These are phyloP conservation scores for Talaromyces thailandensis DNA, from an alignment of 495 filamentous ascomycete species.

Conservation along the genomic window DNA sequence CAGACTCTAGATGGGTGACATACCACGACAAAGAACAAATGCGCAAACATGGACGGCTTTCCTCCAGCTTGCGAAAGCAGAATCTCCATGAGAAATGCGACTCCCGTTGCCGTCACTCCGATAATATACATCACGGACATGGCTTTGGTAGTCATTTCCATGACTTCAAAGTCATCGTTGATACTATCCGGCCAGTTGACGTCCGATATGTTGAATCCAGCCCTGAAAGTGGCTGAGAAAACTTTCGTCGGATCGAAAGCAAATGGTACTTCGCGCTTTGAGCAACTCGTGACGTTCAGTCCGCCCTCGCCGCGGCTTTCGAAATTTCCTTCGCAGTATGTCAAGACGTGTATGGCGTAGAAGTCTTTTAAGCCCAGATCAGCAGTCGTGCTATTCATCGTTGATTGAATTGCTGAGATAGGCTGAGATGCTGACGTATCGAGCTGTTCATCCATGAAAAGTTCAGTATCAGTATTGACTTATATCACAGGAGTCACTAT, in stretches of 20 bases:
- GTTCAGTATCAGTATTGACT: constrained; percentile 1
- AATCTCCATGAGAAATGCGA: constrained; percentile 43
- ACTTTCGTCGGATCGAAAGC: constrained; percentile 52
- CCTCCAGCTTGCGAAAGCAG: constrained; percentile 28
- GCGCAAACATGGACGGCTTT: constrained; percentile 26
- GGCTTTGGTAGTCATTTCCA: constrained; percentile 36
- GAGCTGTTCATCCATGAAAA: constrained; percentile 29
- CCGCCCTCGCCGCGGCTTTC: constrained; percentile 26
- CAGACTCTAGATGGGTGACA: neutral
- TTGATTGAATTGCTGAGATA: constrained; percentile 15
- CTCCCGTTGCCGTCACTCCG: constrained; percentile 46
- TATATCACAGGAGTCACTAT: neutral
- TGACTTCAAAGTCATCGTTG: constrained; percentile 47
- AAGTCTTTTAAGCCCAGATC: constrained; percentile 48
- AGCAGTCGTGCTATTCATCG: constrained; percentile 12
- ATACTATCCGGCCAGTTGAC: constrained; percentile 57
- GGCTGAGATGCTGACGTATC: constrained; percentile 55
- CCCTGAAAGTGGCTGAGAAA: constrained; percentile 43
- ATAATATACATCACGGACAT: constrained; percentile 60
- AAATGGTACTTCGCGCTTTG: constrained; percentile 41
- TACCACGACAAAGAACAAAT: constrained; percentile 31
- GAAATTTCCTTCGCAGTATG: constrained; percentile 59
- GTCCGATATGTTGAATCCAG: constrained; percentile 42
- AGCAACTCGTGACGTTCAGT: constrained; percentile 54
- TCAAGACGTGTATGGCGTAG: constrained; percentile 64